phyloP scores from a whole-genome alignment of 1,139 yeast genomes.

The Pichiaceae sp. region DNA sequence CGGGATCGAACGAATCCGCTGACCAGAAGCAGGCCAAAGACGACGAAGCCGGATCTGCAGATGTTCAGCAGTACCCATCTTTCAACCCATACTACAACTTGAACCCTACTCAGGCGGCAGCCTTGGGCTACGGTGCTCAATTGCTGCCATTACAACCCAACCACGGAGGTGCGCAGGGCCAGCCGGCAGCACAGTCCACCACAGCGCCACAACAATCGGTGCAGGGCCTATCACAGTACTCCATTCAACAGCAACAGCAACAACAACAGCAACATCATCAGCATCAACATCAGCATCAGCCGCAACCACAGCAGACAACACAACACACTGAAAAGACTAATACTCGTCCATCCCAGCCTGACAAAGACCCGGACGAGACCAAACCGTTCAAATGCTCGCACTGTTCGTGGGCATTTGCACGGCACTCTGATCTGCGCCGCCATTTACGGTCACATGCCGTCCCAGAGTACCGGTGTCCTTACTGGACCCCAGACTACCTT shows the following conservation, averaged over 20 bases:
- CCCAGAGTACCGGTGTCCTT: constrained; percentile 66
- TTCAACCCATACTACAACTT: not conserved
- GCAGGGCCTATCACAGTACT: constrained; percentile 1
- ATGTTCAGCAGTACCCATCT: not conserved
- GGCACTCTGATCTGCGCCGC: constrained; percentile 59
- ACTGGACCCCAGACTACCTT: constrained; percentile 50
- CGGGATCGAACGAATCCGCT: too few species aligned
- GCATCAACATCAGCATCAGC: constrained; percentile 2
- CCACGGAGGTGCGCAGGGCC: not conserved
- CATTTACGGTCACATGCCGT: constrained; percentile 56
- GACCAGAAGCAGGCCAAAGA: too few species aligned
- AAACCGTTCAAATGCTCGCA: constrained; percentile 47
- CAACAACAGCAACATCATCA: constrained; percentile 1
- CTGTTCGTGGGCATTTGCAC: constrained; percentile 61
- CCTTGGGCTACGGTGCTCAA: not conserved
- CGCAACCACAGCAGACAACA: constrained; percentile 7
- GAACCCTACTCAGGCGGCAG: not conserved
- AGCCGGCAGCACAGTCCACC: too few species aligned
- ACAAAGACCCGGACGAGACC: constrained; percentile 4
- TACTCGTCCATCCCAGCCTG: not conserved
- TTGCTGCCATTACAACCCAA: not conserved
- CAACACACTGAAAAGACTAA: too few species aligned
- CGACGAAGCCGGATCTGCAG: too few species aligned
- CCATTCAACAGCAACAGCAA: constrained; percentile 1
- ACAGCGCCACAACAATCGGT: constrained; percentile 1